Evolutionary conservation across 2,329 filamentous ascomycete species (phyloP), one percentile per base, ranked within the genome.

Genomic region (Fusarium albidum): DNA sequence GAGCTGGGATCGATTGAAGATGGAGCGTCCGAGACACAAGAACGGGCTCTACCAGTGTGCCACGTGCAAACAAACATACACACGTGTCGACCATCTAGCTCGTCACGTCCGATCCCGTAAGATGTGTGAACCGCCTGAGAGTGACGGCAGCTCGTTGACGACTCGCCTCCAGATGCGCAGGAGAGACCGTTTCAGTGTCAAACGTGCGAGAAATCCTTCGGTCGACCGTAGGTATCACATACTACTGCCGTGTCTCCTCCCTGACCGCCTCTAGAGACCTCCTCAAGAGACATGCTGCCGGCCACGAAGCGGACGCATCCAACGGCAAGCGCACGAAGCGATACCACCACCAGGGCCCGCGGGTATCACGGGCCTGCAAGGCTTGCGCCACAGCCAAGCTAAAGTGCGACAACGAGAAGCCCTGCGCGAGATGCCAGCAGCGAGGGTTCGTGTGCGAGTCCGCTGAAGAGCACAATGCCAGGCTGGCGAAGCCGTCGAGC

Each of bases 191-290:
- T 61, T 31, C 58, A 54, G 25, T 61, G 58, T 35, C 49, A 59
- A 25, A 50, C 48, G 25, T 61, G 58, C 25, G 53, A 59, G 42
- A 61, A 61, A 34, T 47, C 58, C 5, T 61, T 61, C 14, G 58
- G 58, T 17, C 55, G 58, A 42, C 58, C 51, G 58, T 61, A 88
- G 76, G 3, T 57, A 27, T n/a, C n/a, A n/a, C n/a, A n/a, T n/a
- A n/a, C n/a, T n/a, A n/a, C n/a, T n/a, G n/a, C n/a, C n/a, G n/a
- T n/a, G n/a, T n/a, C n/a, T n/a, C n/a, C n/a, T n/a, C n/a, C n/a
- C 44, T 53, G 25, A 49, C 31, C 14, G 18, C 21, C 11, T 12
- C 28, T 18, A 57, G 55, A 13, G 55, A 57, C 21, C 42, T 57
- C 4, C 51, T 57, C 33, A 57, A 57, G 17, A 21, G 55, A 11